Evolutionary conservation across 139 green algal genomes (phyloP), one percentile per base, ranked within the genome.

Genomic region (Picochlorum sp.): DNA sequence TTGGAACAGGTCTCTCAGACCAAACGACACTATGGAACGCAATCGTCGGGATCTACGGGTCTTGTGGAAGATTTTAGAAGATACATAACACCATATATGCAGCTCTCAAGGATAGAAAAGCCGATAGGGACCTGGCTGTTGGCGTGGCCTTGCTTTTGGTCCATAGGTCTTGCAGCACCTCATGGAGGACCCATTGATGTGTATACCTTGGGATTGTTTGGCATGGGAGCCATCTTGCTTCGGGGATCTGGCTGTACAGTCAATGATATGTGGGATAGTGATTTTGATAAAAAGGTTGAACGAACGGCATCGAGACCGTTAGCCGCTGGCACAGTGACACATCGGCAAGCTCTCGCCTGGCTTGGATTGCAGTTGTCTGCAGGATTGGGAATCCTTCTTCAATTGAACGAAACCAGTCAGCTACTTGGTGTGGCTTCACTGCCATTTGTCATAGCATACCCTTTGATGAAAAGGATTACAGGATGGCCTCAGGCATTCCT

Each of bases 231-330:
- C 0, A 63, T 98, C 45, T 75, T 97, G 38, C 77, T 97, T 59
- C 69, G 89, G 1, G 85, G 88, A 13, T 83, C 89, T 5, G 94
- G 94, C 56, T 99, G 94, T 81, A 99, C 90, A 16, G 71, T 99
- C 13, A 99, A 99, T 71, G 94, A 99, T 76, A 63, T 98, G 52
- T 95, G 89, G 86, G 94, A 99, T 66, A 58, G 78, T 3, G 78
- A 95, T 26, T 61, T 96, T 55, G 90, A 96, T 72, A 50, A 52
- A 10, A 60, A 83, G 54, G 88, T 95, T 58, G 82, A 85, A 54
- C 76, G 89, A 24, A 96, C 89, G 1, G 60, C 66, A n/a, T 65
- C 34, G 15, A 65, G 90, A 3, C 90, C 90, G 2, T 71, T 96
- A 18, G 83, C 90, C 1, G 66, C 74, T 4, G 83, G 84, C 14